Base-by-base conservation (phyloP, 2,329 filamentous ascomycete species). In the Scleromitrula shiraiana region DNA sequence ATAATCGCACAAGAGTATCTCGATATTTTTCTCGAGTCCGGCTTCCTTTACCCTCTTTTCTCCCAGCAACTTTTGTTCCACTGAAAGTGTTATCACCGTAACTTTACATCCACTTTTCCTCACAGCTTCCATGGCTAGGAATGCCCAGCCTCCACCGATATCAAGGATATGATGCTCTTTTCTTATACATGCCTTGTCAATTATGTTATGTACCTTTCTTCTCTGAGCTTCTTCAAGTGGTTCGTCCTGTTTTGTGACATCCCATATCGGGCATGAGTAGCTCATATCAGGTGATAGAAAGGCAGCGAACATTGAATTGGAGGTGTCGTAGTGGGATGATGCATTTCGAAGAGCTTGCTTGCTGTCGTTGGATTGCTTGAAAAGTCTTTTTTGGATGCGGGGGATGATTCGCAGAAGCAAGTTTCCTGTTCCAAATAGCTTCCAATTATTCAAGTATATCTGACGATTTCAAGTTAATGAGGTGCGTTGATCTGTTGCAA, bases 101-200 rank as follows among this genome's bases (percentile, higher is more conserved):
- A 86, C 76, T n/a, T 70, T 71, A 60, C 83, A 87, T 3, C 78
- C 79, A 0, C 80, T 84, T 54, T 66, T 70, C 52, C 72, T 70
- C 1, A 82, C 82, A 0, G 82, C 83, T 51, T 78, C 73, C 39
- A 87, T 84, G 4, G 82, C 81, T 52, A 87, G 78, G 33, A 75
- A 80, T 2, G 82, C 83, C 83, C 82, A 87, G 7, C 83, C 82
- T 1, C 80, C 84, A 3, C 83, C 83, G 41, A 87, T 85, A 54
- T 87, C 83, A 12, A 87, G 66, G 2, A 87, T 75, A 56, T 85
- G 82, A 52, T 87, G 81, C 2, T 71, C 71, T 0, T 70, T 45
- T 53, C 80, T 77, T 53, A 85, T 76, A 41, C 68, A 73, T 20
- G 78, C 77, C 36, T 78, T 79, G 38, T 76, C 68, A 41, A 87